Percentiles rank a stretch among this genome's conserved stretches.
Conservation (phyloP, 257 asterid genomes). For the Petunia axillaris region DNA sequence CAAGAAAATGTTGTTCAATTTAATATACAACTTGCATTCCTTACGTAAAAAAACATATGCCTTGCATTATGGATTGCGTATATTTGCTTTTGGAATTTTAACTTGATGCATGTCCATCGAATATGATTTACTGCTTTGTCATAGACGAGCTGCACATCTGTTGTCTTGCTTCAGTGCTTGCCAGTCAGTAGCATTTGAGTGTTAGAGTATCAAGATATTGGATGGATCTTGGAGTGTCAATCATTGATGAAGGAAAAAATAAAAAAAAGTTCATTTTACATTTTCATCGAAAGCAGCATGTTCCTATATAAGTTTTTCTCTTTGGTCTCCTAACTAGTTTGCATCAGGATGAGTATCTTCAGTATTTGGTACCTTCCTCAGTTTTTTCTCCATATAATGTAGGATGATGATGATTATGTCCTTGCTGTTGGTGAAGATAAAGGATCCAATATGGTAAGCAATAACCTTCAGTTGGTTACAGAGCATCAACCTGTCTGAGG, state of each 20-base stretch:
- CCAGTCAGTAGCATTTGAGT: background rate
- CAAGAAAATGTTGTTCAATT: too few relatives aligned
- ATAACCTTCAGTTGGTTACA: background rate
- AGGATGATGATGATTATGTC: conserved; percentile 91
- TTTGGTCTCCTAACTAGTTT: background rate
- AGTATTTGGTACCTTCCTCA: conserved; percentile 4
- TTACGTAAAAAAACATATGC: too few relatives aligned
- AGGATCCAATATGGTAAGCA: conserved; percentile 57
- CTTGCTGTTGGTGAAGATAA: conserved; percentile 68
- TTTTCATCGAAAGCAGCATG: background rate
- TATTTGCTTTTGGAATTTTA: background rate
- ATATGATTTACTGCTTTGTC: conserved; percentile 4
- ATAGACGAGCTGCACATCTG: background rate
- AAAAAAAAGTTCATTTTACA: background rate
- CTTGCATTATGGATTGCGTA: too few relatives aligned
- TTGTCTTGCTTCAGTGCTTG: background rate
- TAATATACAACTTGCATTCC: too few relatives aligned
- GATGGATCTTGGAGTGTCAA: background rate
- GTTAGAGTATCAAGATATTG: background rate
- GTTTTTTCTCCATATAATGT: conserved; percentile 28
- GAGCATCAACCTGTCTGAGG: conserved; percentile 6
- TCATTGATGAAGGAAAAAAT: background rate
- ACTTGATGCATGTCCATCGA: background rate
- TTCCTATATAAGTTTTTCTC: background rate
- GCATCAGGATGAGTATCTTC: conserved; percentile 19